Base-by-base conservation (phyloP, 2,329 filamentous ascomycete species). In the Colletotrichum trifolii region DNA sequence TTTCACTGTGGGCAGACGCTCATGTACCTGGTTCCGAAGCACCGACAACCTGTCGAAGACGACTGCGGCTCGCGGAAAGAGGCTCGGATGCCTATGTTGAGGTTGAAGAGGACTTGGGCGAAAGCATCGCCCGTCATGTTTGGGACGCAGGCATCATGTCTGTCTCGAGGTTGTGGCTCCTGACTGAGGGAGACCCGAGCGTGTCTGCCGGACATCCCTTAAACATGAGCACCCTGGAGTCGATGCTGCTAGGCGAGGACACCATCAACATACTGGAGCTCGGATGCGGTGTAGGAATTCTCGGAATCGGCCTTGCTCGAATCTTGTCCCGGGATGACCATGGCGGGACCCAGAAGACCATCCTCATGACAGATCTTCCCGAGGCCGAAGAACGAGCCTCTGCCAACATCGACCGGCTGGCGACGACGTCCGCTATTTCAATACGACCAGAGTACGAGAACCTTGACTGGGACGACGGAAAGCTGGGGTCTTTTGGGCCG, bases 71-170 rank as follows among this genome's bases (percentile, higher is more conserved):
- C 39, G 72, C 69, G 6, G 71, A 70, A 1, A 66, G 68, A 2
- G 70, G 70, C 8, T 67, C 67, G 13, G 49, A 72, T 2, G 69
- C 73, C 0, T 69, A 67, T 9, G 66, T 86, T 8, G 76, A 81
- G 35, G 74, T 87, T 5, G 82, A 85, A 57, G 86, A 88, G 65
- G 84, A 87, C 56, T 81, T 88, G 9, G 85, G 85, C 12, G 85
- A 88, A 73, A 87, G 84, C 70, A 87, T 88, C 59, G 85, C 85
- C 0, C 81, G 85, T 3, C 85, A 88, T 65, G 77, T 88, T 6
- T 88, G 86, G 86, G 86, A 88, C 56, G 85, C 81, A 1, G 86
- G 86, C 1, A 75, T 87, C 9, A 76, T 84, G 6, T 80, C 82
- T 1, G 74, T 80, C 1, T 77, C 77, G 2, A 70, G 78, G 10